phyloP scores from a whole-genome alignment of 352 stramenopile genomes.

The Globisporangium sylvaticum region DNA sequence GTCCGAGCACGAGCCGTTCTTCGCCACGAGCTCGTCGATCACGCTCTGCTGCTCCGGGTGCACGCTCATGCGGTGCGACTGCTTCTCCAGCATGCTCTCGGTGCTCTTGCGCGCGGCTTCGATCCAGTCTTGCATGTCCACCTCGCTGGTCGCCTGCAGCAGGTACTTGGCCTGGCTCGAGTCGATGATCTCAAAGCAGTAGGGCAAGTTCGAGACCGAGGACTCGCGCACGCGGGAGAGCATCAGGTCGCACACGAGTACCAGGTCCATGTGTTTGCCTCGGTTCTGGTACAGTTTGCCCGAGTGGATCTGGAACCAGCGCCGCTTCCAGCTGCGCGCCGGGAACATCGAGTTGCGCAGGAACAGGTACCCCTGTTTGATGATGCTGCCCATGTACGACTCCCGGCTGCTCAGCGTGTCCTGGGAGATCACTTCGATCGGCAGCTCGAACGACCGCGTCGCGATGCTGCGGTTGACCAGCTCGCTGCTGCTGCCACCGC shows the following conservation, averaged over 20 bases:
- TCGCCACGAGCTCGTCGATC: slow-evolving; percentile 52
- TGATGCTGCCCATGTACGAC: slow-evolving; percentile 28
- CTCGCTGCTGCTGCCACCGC: background rate
- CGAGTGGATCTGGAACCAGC: slow-evolving; percentile 86
- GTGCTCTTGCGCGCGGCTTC: slow-evolving; percentile 76
- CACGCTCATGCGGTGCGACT: slow-evolving; percentile 77
- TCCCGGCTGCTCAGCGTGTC: slow-evolving; percentile 59
- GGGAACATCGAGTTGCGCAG: slow-evolving; percentile 84
- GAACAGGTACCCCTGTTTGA: slow-evolving; percentile 85
- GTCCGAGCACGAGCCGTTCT: slow-evolving; percentile 65
- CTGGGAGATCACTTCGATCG: slow-evolving; percentile 71
- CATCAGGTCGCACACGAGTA: slow-evolving; percentile 78
- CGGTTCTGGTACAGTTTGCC: slow-evolving; percentile 81
- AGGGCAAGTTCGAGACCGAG: slow-evolving; percentile 45
- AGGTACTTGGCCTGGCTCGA: slow-evolving; percentile 74
- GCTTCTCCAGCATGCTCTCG: slow-evolving; percentile 78
- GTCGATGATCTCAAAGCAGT: slow-evolving; percentile 85
- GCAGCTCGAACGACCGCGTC: slow-evolving; percentile 51
- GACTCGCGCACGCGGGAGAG: slow-evolving; percentile 73
- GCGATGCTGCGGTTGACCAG: slow-evolving; percentile 9
- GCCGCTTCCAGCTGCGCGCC: slow-evolving; percentile 77
- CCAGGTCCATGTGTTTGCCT: slow-evolving; percentile 75
- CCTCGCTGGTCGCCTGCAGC: slow-evolving; percentile 68
- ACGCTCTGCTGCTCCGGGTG: slow-evolving; percentile 75
- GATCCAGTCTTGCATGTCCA: slow-evolving; percentile 79